Evolutionary conservation across 2,329 filamentous ascomycete species (phyloP).

Genomic region (Epichloe uncinata): DNA sequence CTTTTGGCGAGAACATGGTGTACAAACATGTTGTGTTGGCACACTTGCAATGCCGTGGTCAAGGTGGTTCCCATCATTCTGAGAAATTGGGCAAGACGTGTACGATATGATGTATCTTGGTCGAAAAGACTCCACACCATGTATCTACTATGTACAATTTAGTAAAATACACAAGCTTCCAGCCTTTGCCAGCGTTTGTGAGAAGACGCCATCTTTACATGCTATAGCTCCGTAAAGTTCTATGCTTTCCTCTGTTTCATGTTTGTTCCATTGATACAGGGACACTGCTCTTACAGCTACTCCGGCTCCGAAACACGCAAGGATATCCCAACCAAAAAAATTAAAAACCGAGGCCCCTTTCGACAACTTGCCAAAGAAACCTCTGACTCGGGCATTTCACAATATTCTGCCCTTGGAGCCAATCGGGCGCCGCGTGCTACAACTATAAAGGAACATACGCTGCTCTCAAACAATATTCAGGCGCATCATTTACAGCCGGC

Average conservation of each 20-base stretch:
- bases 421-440: neutral
- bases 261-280: neutral
- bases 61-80: too few species aligned
- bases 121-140: constrained; percentile 1
- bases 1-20: neutral
- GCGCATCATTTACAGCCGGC: neutral
- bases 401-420: constrained; percentile 41
- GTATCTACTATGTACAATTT: neutral
- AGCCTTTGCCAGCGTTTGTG: too few species aligned
- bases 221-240: too few species aligned
- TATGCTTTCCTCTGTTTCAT: neutral
- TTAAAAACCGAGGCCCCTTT: neutral
- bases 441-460: neutral
- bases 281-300: neutral
- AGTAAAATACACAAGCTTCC: neutral
- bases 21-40: neutral
- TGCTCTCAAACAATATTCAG: neutral
- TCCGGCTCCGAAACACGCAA: neutral
- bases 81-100: neutral
- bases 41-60: neutral
- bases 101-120: neutral
- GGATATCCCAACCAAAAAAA: neutral
- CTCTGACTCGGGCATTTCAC: constrained; percentile 39
- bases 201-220: too few species aligned
- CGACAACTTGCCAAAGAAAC: neutral